Evolutionary conservation across 495 filamentous ascomycete genomes (phyloP).

Genomic region (Xylaria longipes): DNA sequence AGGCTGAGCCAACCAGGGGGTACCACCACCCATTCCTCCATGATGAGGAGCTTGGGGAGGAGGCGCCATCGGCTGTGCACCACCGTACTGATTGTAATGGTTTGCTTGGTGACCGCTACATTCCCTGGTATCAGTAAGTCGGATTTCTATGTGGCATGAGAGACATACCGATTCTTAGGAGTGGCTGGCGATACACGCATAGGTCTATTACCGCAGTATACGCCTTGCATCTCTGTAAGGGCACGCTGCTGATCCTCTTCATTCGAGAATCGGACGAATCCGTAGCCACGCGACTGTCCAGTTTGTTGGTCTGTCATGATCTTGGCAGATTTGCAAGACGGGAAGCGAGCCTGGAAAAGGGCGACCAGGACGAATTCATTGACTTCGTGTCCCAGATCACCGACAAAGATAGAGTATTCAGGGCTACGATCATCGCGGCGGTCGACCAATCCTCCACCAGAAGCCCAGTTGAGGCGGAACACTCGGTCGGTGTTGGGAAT

Average conservation of each 20-base stretch:
- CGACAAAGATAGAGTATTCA: conserved; percentile 96
- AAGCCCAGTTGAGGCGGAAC: conserved; percentile 99
- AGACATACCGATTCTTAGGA: conserved; percentile 74
- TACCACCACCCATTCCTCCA: conserved; percentile 47
- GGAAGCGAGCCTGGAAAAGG: conserved; percentile 94
- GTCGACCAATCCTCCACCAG: conserved; percentile 93
- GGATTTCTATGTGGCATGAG: background rate
- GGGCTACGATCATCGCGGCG: conserved; percentile 95
- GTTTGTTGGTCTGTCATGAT: conserved; percentile 99
- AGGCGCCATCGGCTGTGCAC: conserved; percentile 46
- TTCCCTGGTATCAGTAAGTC: background rate
- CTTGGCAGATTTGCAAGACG: conserved; percentile 98
- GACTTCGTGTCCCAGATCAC: conserved; percentile 96
- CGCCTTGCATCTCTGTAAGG: conserved; percentile 96
- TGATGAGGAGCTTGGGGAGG: conserved; percentile 44
- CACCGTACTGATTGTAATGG: conserved; percentile 49
- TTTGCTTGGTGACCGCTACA: conserved; percentile 36
- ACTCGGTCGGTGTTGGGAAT: conserved; percentile 94
- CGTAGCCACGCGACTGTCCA: conserved; percentile 96
- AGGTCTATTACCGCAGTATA: conserved; percentile 97
- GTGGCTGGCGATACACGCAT: conserved; percentile 99
- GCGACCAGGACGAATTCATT: conserved; percentile 98
- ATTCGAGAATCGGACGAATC: conserved; percentile 95
- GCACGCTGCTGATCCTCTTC: conserved; percentile 95
- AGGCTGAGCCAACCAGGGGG: conserved; percentile 42